Evolutionary conservation across 805 yeast species (phyloP).

Genomic region (Saccharomycopsis microspora): DNA sequence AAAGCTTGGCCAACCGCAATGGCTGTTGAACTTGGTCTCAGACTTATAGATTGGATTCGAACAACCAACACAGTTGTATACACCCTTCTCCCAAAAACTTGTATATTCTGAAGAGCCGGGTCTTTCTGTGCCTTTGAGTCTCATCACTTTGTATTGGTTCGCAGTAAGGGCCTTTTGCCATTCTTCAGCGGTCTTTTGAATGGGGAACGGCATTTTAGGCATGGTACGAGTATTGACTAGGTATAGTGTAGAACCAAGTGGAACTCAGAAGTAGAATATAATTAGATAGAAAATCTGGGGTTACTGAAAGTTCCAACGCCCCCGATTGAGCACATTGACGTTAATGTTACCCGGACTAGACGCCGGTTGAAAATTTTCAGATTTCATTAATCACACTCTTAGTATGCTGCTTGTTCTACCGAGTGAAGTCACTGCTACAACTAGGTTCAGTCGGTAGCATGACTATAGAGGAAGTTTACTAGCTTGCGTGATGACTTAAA

Average conservation of each 20-base stretch:
- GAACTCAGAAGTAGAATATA: neutral
- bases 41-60: constrained; percentile 68
- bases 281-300: too few species aligned
- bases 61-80: constrained; percentile 83
- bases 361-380: too few species aligned
- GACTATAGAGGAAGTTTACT: too few species aligned
- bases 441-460: too few species aligned
- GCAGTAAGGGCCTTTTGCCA: constrained; percentile 77
- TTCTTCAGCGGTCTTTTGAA: constrained; percentile 34
- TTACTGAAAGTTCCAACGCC: too few species aligned
- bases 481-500: too few species aligned
- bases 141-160: constrained; percentile 65
- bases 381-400: too few species aligned
- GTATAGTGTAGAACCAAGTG: neutral
- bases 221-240: neutral
- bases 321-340: too few species aligned
- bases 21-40: constrained; percentile 72
- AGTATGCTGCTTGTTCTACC: too few species aligned
- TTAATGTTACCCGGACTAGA: too few species aligned
- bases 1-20: constrained; percentile 99
- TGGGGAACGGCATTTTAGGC: constrained; percentile 13
- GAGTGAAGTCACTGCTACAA: too few species aligned
- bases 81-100: constrained; percentile 40
- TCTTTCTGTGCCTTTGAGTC: constrained; percentile 40
- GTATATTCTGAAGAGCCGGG: constrained; percentile 31